Evolutionary conservation across 257 asterid species (phyloP), one percentile per base, ranked within the genome.

Genomic region (Eucommia ulmoides): DNA sequence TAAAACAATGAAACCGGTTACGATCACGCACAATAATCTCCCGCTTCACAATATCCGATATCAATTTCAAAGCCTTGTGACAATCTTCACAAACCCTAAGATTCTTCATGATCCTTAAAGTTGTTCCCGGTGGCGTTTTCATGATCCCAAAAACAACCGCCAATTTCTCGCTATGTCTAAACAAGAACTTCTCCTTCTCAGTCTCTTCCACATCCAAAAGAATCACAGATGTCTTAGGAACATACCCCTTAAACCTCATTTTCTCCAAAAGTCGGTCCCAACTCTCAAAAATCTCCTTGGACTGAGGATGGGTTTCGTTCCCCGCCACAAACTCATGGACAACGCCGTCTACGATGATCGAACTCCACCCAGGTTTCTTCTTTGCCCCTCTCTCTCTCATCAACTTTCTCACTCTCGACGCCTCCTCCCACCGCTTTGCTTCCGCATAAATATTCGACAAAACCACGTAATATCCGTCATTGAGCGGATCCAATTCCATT

Each of bases 11-110:
- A 63, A 79, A 82, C 45, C 84, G 69, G 23, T 67, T 74, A 45
- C 81, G 45, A 59, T 82, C 81, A 1, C 88, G 75, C 23, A 81
- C 81, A 49, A 75, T 61, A 44, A 81, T 70, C 57, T 74, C 80
- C 51, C 86, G 41, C 17, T 54, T 22, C 50, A 44, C 65, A 59
- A 78, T 70, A 47, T 68, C 60, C 5, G 88, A 84, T n/a, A 78
- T 60, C 59, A 81, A n/a, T 70, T 84, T 84, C 44, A 81, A 71
- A 21, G 76, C 70, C 29, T 67, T 67, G 54, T 76, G 86, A 20
- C 93, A 80, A 45, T 84, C 93, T 65, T 84, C 88, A 69, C 88
- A 81, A 2, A 84, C 72, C 0, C 88, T 78, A 52, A 83, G 83
- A 63, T 78, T 83, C 69, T 80, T 80, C 49, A 71, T 69, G 21